Conservation (phyloP, 441 rosid genomes). For the Gossypium schwendimanii region DNA sequence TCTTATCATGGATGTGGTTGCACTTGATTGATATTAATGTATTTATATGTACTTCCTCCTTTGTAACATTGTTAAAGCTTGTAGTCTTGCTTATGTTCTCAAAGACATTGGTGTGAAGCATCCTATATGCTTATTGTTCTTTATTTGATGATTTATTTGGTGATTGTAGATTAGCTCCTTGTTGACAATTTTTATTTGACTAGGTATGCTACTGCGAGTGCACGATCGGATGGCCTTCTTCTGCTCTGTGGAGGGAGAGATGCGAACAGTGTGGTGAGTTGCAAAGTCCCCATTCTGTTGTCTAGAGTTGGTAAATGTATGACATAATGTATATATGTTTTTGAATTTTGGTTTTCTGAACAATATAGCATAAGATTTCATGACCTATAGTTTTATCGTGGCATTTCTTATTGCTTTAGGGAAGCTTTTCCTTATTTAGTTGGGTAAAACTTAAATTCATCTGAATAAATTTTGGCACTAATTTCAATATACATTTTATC, state of each 20-base stretch:
- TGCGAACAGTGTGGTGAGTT: slow-evolving; percentile 87
- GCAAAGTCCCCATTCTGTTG: slow-evolving; percentile 2
- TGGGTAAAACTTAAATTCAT: not conserved
- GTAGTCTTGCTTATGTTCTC: not conserved
- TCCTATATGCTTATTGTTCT: not conserved
- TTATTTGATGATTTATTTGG: not conserved
- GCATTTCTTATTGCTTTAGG: not conserved
- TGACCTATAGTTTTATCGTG: not conserved
- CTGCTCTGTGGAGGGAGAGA: slow-evolving; percentile 98
- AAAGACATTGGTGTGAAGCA: not conserved
- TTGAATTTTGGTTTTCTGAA: not conserved
- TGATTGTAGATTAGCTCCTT: slow-evolving; percentile 4
- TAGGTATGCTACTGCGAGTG: slow-evolving; percentile 99
- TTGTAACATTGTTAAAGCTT: not conserved
- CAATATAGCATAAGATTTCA: not conserved
- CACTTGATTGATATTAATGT: not conserved
- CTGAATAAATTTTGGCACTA: not conserved
- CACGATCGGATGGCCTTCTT: slow-evolving; percentile 98
- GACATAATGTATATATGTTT: not conserved
- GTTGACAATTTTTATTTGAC: slow-evolving; percentile 24
- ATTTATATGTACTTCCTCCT: not conserved
- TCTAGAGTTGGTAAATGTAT: not conserved
- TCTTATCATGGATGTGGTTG: not conserved
- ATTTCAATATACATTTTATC: not conserved
- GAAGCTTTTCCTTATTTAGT: not conserved